Conservation (phyloP, 192 early-diverging fungal genomes). For the Cetraspora pellucida region DNA sequence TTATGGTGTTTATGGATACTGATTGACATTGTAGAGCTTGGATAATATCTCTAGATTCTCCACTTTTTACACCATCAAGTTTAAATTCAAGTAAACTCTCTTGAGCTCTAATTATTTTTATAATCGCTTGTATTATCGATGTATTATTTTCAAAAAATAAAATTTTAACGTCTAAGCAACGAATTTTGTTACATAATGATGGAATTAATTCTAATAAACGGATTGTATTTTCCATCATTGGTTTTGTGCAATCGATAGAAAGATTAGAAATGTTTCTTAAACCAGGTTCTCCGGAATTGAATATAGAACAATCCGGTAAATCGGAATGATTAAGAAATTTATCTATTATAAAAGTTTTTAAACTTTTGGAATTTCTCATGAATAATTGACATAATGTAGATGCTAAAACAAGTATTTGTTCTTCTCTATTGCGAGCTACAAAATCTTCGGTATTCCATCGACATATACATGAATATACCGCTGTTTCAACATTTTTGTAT, state of each 20-base stretch:
- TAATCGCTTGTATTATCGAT: neutral
- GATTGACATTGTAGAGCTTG: neutral
- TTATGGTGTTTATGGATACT: neutral
- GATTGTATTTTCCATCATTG: neutral
- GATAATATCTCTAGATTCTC: neutral
- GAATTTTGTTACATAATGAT: neutral
- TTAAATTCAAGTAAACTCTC: neutral
- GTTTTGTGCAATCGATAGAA: neutral
- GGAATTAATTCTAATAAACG: neutral
- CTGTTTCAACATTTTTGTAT: neutral
- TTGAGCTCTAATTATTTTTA: neutral
- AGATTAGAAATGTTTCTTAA: neutral
- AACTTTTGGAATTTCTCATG: neutral
- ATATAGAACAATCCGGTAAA: neutral
- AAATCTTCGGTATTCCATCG: neutral
- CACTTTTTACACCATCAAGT: neutral
- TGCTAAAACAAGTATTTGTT: neutral
- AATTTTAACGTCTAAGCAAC: constrained; percentile 5
- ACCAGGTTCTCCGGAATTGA: neutral
- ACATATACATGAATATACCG: neutral
- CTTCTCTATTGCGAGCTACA: neutral
- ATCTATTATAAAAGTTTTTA: constrained; percentile 16
- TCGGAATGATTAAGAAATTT: constrained; percentile 12
- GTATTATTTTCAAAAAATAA: neutral
- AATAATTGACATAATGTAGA: constrained; percentile 6